A percentile compares a stretch with the other conserved stretches of the same genome.
Conservation (phyloP, 192 early-diverging fungal genomes). For the Coemansia reversa region DNA sequence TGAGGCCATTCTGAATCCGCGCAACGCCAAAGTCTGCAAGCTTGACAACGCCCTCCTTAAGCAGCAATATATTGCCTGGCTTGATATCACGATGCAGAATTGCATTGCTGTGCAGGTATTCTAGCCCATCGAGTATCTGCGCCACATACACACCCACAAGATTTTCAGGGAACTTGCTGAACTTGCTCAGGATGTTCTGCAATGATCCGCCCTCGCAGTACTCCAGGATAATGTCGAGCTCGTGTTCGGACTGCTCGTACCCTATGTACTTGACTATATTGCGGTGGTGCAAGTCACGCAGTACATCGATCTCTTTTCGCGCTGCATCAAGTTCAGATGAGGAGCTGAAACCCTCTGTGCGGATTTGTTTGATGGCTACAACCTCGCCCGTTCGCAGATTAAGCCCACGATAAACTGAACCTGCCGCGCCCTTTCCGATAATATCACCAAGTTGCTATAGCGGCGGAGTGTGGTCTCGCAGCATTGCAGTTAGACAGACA, state of each 20-base stretch:
- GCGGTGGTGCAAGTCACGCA: slow-evolving; percentile 72
- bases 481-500: neutral
- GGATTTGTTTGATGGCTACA: slow-evolving; percentile 72
- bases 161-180: slow-evolving; percentile 70
- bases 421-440: slow-evolving; percentile 73
- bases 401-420: slow-evolving; percentile 69
- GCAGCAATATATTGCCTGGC: slow-evolving; percentile 66
- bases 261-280: slow-evolving; percentile 75
- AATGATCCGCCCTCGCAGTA: slow-evolving; percentile 75
- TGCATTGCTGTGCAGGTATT: slow-evolving; percentile 58
- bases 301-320: slow-evolving; percentile 78
- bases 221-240: slow-evolving; percentile 85
- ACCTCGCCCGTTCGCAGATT: slow-evolving; percentile 66
- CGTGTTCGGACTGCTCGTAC: slow-evolving; percentile 67
- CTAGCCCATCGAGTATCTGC: slow-evolving; percentile 58
- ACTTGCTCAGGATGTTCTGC: slow-evolving; percentile 68
- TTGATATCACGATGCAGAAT: slow-evolving; percentile 63
- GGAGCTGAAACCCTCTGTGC: slow-evolving; percentile 58
- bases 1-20: slow-evolving; percentile 60
- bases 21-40: slow-evolving; percentile 80
- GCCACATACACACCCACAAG: slow-evolving; percentile 70
- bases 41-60: slow-evolving; percentile 70
- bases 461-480: neutral
- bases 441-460: slow-evolving; percentile 66
- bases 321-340: slow-evolving; percentile 60